Base-by-base conservation (phyloP, 805 yeast genomes). In the Metschnikowia baotianmanensis region DNA sequence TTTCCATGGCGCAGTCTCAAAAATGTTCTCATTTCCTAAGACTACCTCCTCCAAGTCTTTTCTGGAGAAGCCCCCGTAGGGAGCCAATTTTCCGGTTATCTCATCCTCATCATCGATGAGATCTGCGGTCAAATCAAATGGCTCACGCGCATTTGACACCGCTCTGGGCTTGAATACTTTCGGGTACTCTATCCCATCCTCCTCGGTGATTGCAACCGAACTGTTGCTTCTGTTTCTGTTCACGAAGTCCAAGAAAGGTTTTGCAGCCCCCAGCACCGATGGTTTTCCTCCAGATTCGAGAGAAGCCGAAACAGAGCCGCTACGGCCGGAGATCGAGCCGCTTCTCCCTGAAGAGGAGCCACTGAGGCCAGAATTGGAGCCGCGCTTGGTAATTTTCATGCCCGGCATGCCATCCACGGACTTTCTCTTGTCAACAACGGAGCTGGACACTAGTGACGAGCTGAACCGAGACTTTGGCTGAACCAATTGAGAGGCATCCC, bases 41-140 rank as follows among this genome's bases (percentile, higher is more conserved):
- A 80, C 61, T n/a, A 73, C 65, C 15, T 65, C 63, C 36, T 74
- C 71, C 34, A 78, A 65, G 38, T 76, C 77, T 18, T 83, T 82
- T 42, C 72, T 75, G 0, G 91, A 82, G 51, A 77, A 82, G 1
- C 95, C 95, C 6, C 93, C 91, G 61, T 75, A 85, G 1, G 83
- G 83, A 2, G 81, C 73, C 41, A 78, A 62, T 42, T 65, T 77
- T 50, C 36, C 50, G 17, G 37, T 31, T 11, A 38, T 32, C 10
- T 39, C 50, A 15, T 42, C 49, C 16, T 50, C 52, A 20, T 47
- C 50, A 18, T 49, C 50, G 21, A 45, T 40, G 17, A 46, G 25
- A 23, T 41, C 32, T 6, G 45, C 39, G 11, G 48, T 37, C 11
- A 36, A 34, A 33, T 40, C 51, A 31, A 43, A 48, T 9, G 51